phyloP scores from a whole-genome alignment of 768 basidiomycete species.

The Cystofilobasidium bisporidii region DNA sequence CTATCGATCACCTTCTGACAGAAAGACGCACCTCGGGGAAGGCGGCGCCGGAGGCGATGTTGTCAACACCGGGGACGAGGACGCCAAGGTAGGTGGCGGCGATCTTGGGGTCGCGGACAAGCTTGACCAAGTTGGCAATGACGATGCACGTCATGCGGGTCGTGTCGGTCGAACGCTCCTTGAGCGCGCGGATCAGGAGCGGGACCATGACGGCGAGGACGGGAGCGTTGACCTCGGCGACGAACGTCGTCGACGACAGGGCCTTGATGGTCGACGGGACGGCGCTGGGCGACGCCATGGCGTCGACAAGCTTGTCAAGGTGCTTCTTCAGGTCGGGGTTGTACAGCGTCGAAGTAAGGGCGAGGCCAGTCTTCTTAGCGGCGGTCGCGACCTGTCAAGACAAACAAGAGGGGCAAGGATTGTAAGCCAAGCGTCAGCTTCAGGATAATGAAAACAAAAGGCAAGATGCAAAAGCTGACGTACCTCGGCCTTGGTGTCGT shows the following conservation, averaged over 20 bases:
- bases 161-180: constrained; percentile 92
- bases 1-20: too few relatives aligned
- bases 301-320: constrained; percentile 72
- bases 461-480: constrained; percentile 30
- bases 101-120: constrained; percentile 80
- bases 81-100: constrained; percentile 80
- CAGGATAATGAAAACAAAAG: too few relatives aligned
- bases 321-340: constrained; percentile 88
- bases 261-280: constrained; percentile 91
- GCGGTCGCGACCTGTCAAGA: constrained; percentile 66
- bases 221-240: constrained; percentile 93
- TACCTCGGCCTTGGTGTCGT: constrained; percentile 92
- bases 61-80: constrained; percentile 80
- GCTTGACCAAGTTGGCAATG: constrained; percentile 91
- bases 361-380: constrained; percentile 79
- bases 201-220: constrained; percentile 92
- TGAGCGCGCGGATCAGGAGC: constrained; percentile 76
- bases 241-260: constrained; percentile 87
- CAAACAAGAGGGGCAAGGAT: background rate
- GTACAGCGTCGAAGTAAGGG: constrained; percentile 78
- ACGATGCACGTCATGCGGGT: constrained; percentile 90
- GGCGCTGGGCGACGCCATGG: constrained; percentile 73
- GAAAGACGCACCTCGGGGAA: constrained; percentile 61
- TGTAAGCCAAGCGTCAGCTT: background rate
- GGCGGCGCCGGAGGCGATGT: constrained; percentile 78